phyloP scores from a whole-genome alignment of 805 yeast genomes.

The Wickerhamomyces bovis region DNA sequence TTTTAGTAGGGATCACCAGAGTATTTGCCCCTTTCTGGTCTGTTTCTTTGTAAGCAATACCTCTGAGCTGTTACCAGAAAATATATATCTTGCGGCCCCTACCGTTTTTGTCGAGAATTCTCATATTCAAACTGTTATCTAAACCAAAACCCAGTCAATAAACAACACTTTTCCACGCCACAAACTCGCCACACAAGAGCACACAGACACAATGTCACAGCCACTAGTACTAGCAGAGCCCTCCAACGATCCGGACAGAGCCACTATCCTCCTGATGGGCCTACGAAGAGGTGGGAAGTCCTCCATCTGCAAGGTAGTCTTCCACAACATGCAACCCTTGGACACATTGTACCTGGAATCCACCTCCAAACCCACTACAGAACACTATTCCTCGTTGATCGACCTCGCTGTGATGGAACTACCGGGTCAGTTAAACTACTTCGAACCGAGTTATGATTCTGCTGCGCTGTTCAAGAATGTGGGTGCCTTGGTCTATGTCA shows the following conservation, averaged over 20 bases:
- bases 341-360: conserved; percentile 88
- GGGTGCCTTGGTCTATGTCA: conserved; percentile 89
- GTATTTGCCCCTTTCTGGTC: too few species aligned
- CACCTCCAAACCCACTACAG: conserved; percentile 83
- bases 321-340: conserved; percentile 93
- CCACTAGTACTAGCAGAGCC: conserved; percentile 11
- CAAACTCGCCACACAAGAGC: neutral
- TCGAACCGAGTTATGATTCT: conserved; percentile 79
- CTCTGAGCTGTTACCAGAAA: neutral
- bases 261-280: conserved; percentile 86
- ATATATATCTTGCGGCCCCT: neutral
- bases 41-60: too few species aligned
- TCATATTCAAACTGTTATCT: too few species aligned
- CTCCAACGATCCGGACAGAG: conserved; percentile 50
- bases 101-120: too few species aligned
- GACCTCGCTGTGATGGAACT: conserved; percentile 88
- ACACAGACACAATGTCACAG: neutral
- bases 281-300: conserved; percentile 84
- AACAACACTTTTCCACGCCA: too few species aligned
- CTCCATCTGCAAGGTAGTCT: conserved; percentile 91
- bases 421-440: conserved; percentile 89
- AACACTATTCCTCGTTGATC: conserved; percentile 75
- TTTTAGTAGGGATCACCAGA: neutral
- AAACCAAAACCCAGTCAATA: neutral
- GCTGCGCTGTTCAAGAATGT: conserved; percentile 72